phyloP scores from a whole-genome alignment of 345 rosid species.

The Populus pruinosa region DNA sequence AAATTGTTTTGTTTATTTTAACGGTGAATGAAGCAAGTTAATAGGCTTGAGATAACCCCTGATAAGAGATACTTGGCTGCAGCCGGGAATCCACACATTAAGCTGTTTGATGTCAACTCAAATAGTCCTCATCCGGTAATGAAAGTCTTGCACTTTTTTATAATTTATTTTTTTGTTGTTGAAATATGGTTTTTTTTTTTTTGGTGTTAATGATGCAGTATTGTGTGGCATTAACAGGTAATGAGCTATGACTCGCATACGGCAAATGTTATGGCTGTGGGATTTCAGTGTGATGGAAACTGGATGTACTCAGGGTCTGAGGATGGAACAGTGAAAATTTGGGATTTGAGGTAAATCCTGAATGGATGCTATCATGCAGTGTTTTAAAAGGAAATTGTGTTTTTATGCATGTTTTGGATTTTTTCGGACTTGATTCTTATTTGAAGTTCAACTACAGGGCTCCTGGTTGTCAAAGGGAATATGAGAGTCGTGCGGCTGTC shows the following conservation, averaged over 20 bases:
- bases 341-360: conserved; percentile 79
- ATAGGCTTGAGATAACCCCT: conserved; percentile 91
- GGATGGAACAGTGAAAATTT: conserved; percentile 93
- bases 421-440: conserved; percentile 8
- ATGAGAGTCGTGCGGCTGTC: conserved; percentile 94
- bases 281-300: conserved; percentile 95
- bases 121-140: conserved; percentile 75
- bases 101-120: conserved; percentile 79
- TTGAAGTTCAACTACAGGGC: conserved; percentile 55
- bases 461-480: conserved; percentile 94
- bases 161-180: neutral
- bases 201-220: neutral
- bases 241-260: conserved; percentile 93
- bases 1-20: neutral
- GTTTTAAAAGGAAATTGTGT: neutral
- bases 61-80: conserved; percentile 80
- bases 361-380: neutral
- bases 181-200: neutral
- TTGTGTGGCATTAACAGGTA: conserved; percentile 40
- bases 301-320: conserved; percentile 99
- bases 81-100: conserved; percentile 90
- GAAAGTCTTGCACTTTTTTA: neutral
- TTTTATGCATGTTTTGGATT: neutral
- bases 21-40: conserved; percentile 60
- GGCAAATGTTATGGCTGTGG: conserved; percentile 94